Base-by-base conservation (phyloP, 2,329 filamentous ascomycete species). In the Calcarisporium arbuscula region DNA sequence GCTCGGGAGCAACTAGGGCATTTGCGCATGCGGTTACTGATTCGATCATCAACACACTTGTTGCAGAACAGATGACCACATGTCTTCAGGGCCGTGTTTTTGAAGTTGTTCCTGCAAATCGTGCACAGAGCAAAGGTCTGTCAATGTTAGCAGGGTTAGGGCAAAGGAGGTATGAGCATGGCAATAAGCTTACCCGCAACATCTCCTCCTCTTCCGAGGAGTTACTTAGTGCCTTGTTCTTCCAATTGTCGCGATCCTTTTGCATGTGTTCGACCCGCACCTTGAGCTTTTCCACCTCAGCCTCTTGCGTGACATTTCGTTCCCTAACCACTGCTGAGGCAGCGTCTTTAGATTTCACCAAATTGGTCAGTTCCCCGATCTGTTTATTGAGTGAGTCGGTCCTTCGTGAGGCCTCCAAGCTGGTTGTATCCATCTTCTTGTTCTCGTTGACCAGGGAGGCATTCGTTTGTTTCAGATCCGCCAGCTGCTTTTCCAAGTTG, bases 21-120 rank as follows among this genome's bases (percentile, higher is more conserved):
- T 60, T 96, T 96, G 47, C 92, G 77, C 64, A 90, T 89, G 22
- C 92, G 84, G 52, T 92, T 94, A 29, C 78, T 79, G 42, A 95
- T 80, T 38, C 92, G 81, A 52, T 94, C 84, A 45, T 95, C 86
- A 17, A 96, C 84, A 56, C 92, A 98, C 30, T 80, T 74, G 53
- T 82, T 81, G 72, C 92, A 98, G 60, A 96, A 95, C 31, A 94
- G 77, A 59, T 98, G 92, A 2, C 92, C 92, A 58, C 92, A 98
- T 1, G 85, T 88, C 64, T 92, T 94, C 57, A 98, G 74, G 8
- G 82, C 83, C 1, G 89, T 94, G 54, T 96, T 87, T 62, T 96
- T 96, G 67, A 95, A 89, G 47, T 90, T 86, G 52, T 79, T 82
- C 48, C 87, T 85, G 65, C 94, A 98, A 32, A 96, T 85, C 9